A percentile compares a stretch with the other conserved stretches of the same genome.
phyloP scores from a whole-genome alignment of 2,329 filamentous ascomycete genomes.

The Diplodia intermedia region DNA sequence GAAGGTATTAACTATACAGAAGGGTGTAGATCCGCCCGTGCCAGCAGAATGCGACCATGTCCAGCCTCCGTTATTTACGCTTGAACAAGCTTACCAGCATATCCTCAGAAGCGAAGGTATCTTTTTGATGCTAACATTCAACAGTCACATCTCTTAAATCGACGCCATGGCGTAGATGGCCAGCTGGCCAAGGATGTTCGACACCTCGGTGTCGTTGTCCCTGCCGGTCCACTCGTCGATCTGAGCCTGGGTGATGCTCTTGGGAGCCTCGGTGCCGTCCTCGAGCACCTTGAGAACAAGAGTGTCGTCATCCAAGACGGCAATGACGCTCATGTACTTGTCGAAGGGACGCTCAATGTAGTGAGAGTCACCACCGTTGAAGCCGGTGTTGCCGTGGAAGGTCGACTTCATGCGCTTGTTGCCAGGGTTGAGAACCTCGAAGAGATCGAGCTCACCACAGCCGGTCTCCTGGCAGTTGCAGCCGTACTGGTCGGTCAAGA shows the following conservation, averaged over 20 bases:
- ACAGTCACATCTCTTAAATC: not conserved
- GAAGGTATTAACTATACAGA: conserved; percentile 24
- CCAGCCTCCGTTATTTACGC: conserved; percentile 25
- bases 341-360: conserved; percentile 72
- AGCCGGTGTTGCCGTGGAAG: conserved; percentile 64
- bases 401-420: conserved; percentile 73
- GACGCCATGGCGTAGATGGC: conserved; percentile 32
- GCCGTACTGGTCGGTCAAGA: conserved; percentile 74
- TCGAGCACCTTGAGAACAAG: conserved; percentile 57
- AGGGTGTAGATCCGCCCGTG: conserved; percentile 24
- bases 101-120: not conserved
- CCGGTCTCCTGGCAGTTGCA: conserved; percentile 76
- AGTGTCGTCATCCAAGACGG: conserved; percentile 43
- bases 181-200: conserved; percentile 42
- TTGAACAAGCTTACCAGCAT: conserved; percentile 5
- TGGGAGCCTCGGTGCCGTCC: conserved; percentile 49
- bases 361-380: conserved; percentile 70
- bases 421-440: conserved; percentile 72
- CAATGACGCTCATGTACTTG: conserved; percentile 66
- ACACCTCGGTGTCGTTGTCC: conserved; percentile 47
- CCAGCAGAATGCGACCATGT: conserved; percentile 13
- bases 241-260: conserved; percentile 16
- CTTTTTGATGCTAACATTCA: not conserved
- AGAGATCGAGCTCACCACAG: conserved; percentile 79
- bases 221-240: conserved; percentile 47